Base-by-base conservation (phyloP, 805 yeast genomes). In the Candida tallmaniae region DNA sequence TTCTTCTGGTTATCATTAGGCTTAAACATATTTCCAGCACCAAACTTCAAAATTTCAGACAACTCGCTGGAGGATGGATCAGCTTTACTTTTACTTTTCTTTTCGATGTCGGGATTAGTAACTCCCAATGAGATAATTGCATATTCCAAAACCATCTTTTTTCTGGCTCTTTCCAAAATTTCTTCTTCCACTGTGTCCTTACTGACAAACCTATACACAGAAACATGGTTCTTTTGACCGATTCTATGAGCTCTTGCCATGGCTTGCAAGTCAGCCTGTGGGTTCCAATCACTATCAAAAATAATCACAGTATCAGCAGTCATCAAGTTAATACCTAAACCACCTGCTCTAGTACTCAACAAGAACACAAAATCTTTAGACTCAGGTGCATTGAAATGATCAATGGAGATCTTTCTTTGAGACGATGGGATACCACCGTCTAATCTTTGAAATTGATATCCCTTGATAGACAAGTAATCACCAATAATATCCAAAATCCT, bases 181-280 rank as follows among this genome's bases (percentile, higher is more conserved):
- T 93, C 96, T 59, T 93, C 99, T 59, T 93, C 99, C 10, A 93
- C 96, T 0, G 98, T 93, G 51, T 93, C 98, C 51, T 93, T 93
- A 39, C 96, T 83, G n/a, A 93, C 97, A 65, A 93, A 85, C 54
- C 99, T 71, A 56, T 93, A 93, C 12, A 93, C 97, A 79, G 87
- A 86, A 23, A 93, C 99, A 61, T 93, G 98, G 50, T 86, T 88
- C 61, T 89, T 93, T 59, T 93, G 99, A n/a, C 99, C 99, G 56
- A 93, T 93, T 69, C 99, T 80, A 64, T 93, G 99, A 3, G 98
- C 98, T 62, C 98, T 79, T 0, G 98, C 98, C 98, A 93, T 93
- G 1, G 98, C 98, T 62, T 93, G 98, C 51, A 93, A 69, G 71
- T 93, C 98, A 0, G 98, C 98, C 59, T 93, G 98, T 0, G 98